These are phyloP conservation scores for Candida sanyaensis DNA, from an alignment of 1,139 yeast species.

Conservation along the genomic window DNA sequence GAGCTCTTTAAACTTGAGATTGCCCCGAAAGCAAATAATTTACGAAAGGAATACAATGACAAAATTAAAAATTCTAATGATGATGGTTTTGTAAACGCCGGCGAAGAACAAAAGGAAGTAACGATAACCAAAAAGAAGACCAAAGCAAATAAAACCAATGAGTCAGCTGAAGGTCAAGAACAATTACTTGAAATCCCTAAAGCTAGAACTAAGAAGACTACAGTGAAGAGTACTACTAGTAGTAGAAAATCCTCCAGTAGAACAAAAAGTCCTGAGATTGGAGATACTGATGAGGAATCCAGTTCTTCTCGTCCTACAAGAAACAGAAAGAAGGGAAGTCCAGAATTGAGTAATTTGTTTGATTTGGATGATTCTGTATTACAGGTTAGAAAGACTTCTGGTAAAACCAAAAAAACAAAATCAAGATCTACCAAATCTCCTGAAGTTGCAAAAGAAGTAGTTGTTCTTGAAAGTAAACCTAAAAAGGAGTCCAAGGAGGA, in stretches of 20 bases:
- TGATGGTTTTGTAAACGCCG: conserved; percentile 21
- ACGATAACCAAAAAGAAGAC: neutral
- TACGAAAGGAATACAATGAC: conserved; percentile 23
- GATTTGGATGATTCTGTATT: conserved; percentile 5
- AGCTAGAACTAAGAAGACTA: neutral
- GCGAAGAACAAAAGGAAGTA: neutral
- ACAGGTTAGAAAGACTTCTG: neutral
- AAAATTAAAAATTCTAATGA: conserved; percentile 22
- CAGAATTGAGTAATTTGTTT: conserved; percentile 1
- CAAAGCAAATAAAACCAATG: neutral
- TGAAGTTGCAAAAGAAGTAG: neutral
- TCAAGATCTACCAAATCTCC: neutral
- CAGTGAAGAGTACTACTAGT: neutral
- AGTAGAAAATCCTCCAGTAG: neutral
- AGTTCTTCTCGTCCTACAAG: neutral
- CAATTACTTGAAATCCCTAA: neutral
- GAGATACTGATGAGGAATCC: neutral
- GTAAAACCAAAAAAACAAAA: neutral
- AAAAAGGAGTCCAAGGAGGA: neutral
- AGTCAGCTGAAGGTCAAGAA: neutral
- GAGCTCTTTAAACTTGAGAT: conserved; percentile 53
- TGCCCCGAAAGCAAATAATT: conserved; percentile 34
- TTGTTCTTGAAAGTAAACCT: neutral
- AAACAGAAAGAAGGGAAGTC: neutral
- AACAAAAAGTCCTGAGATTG: neutral